These are phyloP conservation scores for Asterophora parasitica DNA, from an alignment of 768 basidiomycete species.

Conservation along the genomic window DNA sequence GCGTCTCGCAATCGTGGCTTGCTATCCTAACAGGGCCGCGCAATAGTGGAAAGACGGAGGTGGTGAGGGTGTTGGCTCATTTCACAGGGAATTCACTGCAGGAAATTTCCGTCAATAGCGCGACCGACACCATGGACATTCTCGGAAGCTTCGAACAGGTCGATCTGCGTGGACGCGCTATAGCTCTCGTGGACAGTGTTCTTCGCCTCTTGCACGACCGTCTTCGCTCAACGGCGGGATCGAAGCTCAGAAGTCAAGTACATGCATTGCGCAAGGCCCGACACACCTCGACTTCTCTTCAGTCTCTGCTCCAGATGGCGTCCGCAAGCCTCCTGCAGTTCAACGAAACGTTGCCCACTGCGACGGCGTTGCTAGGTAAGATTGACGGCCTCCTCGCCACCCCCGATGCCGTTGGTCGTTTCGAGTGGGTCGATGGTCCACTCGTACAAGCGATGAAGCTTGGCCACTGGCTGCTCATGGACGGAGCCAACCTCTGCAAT, in stretches of 20 bases:
- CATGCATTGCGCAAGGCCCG: constrained; percentile 19
- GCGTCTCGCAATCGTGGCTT: constrained; percentile 76
- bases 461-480: constrained; percentile 88
- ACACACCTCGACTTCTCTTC: constrained; percentile 5
- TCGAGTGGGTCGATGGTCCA: constrained; percentile 96
- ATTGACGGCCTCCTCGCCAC: constrained; percentile 19
- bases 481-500: constrained; percentile 91
- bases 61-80: constrained; percentile 66
- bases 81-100: constrained; percentile 62
- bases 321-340: constrained; percentile 14
- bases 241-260: constrained; percentile 20
- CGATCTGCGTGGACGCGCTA: constrained; percentile 43
- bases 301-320: constrained; percentile 12
- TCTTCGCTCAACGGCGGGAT: constrained; percentile 31
- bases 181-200: constrained; percentile 35
- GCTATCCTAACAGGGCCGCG: constrained; percentile 79
- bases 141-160: constrained; percentile 95
- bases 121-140: constrained; percentile 91
- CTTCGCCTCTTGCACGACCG: constrained; percentile 33
- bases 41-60: constrained; percentile 73
- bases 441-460: constrained; percentile 78
- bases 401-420: constrained; percentile 43
- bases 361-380: constrained; percentile 16
- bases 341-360: neutral
- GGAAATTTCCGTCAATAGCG: constrained; percentile 76